Evolutionary conservation across 495 filamentous ascomycete genomes (phyloP).

Genomic region (Lepraria neglecta): DNA sequence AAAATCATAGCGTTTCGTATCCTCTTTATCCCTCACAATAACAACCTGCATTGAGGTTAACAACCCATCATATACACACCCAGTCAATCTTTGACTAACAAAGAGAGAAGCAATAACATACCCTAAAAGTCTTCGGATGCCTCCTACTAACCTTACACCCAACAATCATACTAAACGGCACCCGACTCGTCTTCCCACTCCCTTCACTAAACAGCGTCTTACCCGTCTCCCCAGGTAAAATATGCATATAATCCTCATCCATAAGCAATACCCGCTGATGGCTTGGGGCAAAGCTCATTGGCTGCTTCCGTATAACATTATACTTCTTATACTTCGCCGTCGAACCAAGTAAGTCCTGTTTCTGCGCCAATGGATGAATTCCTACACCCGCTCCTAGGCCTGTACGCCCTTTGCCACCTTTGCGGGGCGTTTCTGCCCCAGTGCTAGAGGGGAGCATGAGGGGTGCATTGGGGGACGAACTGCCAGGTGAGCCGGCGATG

Average conservation of each 20-base stretch:
- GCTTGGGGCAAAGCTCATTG: slow-evolving; percentile 84
- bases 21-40: slow-evolving; percentile 74
- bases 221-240: slow-evolving; percentile 66
- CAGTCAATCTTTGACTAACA: background rate
- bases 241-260: slow-evolving; percentile 93
- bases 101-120: slow-evolving; percentile 30
- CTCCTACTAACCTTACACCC: slow-evolving; percentile 87
- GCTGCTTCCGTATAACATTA: slow-evolving; percentile 85
- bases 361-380: slow-evolving; percentile 72
- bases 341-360: slow-evolving; percentile 62
- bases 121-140: slow-evolving; percentile 88
- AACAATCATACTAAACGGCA: slow-evolving; percentile 87
- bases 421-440: slow-evolving; percentile 29
- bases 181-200: slow-evolving; percentile 71
- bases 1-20: slow-evolving; percentile 94
- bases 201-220: slow-evolving; percentile 45
- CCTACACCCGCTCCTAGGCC: slow-evolving; percentile 32
- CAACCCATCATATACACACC: background rate
- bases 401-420: slow-evolving; percentile 30
- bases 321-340: slow-evolving; percentile 74
- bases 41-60: slow-evolving; percentile 46
- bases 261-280: slow-evolving; percentile 80
- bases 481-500: slow-evolving; percentile 71
- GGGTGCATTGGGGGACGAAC: slow-evolving; percentile 71
- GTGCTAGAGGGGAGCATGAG: slow-evolving; percentile 48